A percentile compares a stretch with the other conserved stretches of the same genome.
Conservation (phyloP, 169 alveolate species). For the Eimeria nieschulzi region DNA sequence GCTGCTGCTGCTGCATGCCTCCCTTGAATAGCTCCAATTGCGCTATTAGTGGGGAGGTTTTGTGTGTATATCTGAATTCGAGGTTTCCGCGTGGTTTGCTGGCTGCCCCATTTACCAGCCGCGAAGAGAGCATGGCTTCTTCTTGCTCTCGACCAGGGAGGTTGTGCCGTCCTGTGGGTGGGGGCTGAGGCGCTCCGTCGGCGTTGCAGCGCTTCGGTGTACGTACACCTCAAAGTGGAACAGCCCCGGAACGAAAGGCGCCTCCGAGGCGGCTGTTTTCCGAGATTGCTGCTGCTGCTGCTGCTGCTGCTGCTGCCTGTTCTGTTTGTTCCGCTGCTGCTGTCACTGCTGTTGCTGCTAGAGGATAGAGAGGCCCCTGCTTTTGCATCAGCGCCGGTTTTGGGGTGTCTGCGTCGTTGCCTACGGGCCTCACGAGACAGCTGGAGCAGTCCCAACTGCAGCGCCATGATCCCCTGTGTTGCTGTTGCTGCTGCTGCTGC, state of each 20-base stretch:
- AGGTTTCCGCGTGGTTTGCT: no score
- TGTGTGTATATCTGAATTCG: no score
- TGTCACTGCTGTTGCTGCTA: slow-evolving; percentile 20
- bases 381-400: neutral
- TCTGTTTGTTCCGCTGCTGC: slow-evolving; percentile 50
- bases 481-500: neutral
- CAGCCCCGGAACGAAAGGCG: neutral
- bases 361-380: neutral
- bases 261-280: neutral
- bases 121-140: no score
- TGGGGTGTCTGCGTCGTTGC: neutral
- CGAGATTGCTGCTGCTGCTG: neutral
- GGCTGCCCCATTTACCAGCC: no score
- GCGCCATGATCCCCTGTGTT: slow-evolving; percentile 35
- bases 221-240: neutral
- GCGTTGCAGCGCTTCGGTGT: neutral
- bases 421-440: slow-evolving; percentile 38
- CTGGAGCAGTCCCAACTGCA: slow-evolving; percentile 43
- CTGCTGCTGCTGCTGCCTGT: slow-evolving; percentile 51
- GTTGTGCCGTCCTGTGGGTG: neutral
- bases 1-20: slow-evolving; percentile 1
- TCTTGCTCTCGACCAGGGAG: no score
- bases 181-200: slow-evolving; percentile 45
- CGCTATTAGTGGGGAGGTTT: no score
- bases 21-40: neutral